A percentile compares a stretch with the other conserved stretches of the same genome.
Evolutionary conservation across 2,329 filamentous ascomycete species (phyloP).

Genomic region (Berkeleyomyces rouxiae): DNA sequence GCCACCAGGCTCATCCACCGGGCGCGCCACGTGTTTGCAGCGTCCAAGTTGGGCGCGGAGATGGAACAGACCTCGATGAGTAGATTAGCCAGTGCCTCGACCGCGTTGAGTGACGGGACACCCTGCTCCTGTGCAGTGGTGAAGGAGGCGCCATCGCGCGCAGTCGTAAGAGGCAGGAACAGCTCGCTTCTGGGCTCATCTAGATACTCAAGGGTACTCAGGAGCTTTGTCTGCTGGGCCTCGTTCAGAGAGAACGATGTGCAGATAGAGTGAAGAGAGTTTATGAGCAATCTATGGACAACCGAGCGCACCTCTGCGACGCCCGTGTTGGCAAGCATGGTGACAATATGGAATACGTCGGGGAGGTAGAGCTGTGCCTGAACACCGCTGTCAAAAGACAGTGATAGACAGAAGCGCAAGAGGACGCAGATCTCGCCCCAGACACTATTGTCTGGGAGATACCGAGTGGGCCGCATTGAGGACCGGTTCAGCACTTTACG

Average conservation of each 20-base stretch:
- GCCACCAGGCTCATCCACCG: slow-evolving; percentile 59
- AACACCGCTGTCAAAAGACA: slow-evolving; percentile 51
- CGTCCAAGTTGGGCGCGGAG: slow-evolving; percentile 46
- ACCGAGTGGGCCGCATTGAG: slow-evolving; percentile 47
- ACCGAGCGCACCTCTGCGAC: slow-evolving; percentile 37
- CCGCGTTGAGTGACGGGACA: slow-evolving; percentile 8
- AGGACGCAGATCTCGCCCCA: slow-evolving; percentile 55
- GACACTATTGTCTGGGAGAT: slow-evolving; percentile 48
- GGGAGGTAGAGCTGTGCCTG: slow-evolving; percentile 52
- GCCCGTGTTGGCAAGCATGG: slow-evolving; percentile 53
- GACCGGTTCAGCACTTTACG: slow-evolving; percentile 52
- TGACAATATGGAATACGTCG: slow-evolving; percentile 54
- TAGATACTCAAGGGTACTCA: slow-evolving; percentile 38
- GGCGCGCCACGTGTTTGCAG: slow-evolving; percentile 52
- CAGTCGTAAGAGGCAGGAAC: slow-evolving; percentile 23
- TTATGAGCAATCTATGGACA: slow-evolving; percentile 47
- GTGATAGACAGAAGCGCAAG: slow-evolving; percentile 46
- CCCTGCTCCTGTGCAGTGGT: slow-evolving; percentile 29
- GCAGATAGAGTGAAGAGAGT: slow-evolving; percentile 51
- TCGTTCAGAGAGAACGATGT: slow-evolving; percentile 49
- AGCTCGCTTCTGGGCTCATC: slow-evolving; percentile 43
- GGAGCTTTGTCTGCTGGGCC: slow-evolving; percentile 36
- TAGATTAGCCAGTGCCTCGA: slow-evolving; percentile 41
- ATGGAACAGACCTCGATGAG: slow-evolving; percentile 47
- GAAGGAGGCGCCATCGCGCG: slow-evolving; percentile 36